A percentile compares a stretch with the other conserved stretches of the same genome.
These are phyloP conservation scores for Amniculicola lignicola DNA, from an alignment of 495 filamentous ascomycete species.

Conservation along the genomic window DNA sequence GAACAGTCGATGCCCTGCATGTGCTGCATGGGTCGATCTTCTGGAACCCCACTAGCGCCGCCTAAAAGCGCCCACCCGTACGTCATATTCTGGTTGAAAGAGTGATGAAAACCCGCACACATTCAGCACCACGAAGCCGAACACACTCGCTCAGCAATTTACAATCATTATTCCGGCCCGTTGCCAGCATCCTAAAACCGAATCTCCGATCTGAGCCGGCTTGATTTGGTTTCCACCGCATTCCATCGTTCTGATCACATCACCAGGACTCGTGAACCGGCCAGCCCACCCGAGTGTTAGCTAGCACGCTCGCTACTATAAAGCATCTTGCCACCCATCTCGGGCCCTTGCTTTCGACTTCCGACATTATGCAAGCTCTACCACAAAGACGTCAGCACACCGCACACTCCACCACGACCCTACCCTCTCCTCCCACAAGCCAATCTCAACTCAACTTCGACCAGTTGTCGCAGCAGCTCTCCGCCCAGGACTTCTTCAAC, in stretches of 20 bases:
- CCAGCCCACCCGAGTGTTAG: constrained; percentile 16
- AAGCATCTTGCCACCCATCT: constrained; percentile 32
- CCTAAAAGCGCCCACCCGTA: too few relatives aligned
- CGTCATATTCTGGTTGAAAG: too few relatives aligned
- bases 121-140: too few relatives aligned
- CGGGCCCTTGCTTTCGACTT: constrained; percentile 20
- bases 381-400: constrained; percentile 31
- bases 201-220: constrained; percentile 18
- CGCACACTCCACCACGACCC: constrained; percentile 6
- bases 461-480: constrained; percentile 20
- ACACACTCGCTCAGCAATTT: constrained; percentile 33
- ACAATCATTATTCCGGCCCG: constrained; percentile 30
- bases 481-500: constrained; percentile 19
- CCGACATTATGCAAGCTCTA: constrained; percentile 30
- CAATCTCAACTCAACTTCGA: constrained; percentile 20
- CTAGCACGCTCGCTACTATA: constrained; percentile 30
- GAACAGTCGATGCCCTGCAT: too few relatives aligned
- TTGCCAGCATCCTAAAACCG: constrained; percentile 8
- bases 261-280: constrained; percentile 17
- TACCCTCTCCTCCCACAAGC: constrained; percentile 27
- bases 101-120: too few relatives aligned
- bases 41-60: too few relatives aligned
- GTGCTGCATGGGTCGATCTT: too few relatives aligned
- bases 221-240: constrained; percentile 20
- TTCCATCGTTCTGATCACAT: constrained; percentile 33